phyloP scores from a whole-genome alignment of 202 grass and related monocot species.

The Zoysia matrella region DNA sequence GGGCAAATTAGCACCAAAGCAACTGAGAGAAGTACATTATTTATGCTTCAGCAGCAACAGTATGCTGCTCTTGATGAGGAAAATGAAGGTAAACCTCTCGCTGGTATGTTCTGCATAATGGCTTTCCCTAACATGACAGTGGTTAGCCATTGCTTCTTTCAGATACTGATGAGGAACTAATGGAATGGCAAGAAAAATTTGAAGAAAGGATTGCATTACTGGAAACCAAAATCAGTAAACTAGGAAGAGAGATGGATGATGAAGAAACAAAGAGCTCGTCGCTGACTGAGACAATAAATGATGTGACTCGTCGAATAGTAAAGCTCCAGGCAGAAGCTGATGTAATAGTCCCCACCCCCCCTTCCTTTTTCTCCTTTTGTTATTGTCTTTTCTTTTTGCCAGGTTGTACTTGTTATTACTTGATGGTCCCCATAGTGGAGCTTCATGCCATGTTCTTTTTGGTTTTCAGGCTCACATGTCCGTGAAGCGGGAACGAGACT shows the following conservation, averaged over 20 bases:
- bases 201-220: constrained; percentile 83
- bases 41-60: constrained; percentile 64
- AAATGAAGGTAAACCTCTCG: constrained; percentile 76
- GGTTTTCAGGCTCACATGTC: constrained; percentile 80
- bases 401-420: neutral
- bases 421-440: constrained; percentile 20
- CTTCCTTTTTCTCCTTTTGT: constrained; percentile 13
- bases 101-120: constrained; percentile 19
- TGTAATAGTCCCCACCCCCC: constrained; percentile 52
- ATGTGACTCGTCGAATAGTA: constrained; percentile 67
- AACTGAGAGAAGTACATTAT: constrained; percentile 79
- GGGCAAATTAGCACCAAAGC: constrained; percentile 69
- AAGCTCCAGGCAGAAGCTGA: constrained; percentile 95
- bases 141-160: constrained; percentile 42
- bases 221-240: constrained; percentile 78
- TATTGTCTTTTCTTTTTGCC: neutral
- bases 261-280: constrained; percentile 52
- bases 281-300: constrained; percentile 45
- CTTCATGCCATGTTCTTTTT: constrained; percentile 24
- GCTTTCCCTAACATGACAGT: constrained; percentile 20
- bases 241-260: constrained; percentile 84
- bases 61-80: constrained; percentile 88
- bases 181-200: constrained; percentile 98
- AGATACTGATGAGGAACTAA: constrained; percentile 96
- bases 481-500: constrained; percentile 68